Conservation (phyloP, 257 asterid genomes). For the Linaria vulgaris region DNA sequence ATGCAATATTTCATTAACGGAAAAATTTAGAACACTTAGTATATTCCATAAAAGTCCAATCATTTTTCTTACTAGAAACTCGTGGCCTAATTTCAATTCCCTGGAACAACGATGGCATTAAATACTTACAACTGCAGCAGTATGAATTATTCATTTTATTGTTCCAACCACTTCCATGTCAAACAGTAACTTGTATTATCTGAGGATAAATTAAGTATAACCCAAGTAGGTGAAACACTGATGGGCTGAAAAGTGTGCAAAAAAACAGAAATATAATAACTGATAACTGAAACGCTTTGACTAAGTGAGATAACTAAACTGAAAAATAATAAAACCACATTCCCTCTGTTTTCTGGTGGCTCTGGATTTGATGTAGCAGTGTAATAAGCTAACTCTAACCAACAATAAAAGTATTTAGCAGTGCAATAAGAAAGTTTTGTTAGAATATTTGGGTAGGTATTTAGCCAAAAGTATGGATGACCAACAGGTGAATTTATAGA, state of each 20-base stretch:
- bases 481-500: too few species aligned
- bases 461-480: too few species aligned
- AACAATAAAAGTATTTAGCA: background rate
- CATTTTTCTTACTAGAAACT: too few species aligned
- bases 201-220: too few species aligned
- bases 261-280: background rate
- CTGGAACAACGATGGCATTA: too few species aligned
- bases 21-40: too few species aligned
- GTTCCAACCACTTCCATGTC: background rate
- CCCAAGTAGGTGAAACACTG: background rate
- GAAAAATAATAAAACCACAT: background rate
- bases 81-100: too few species aligned
- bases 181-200: background rate
- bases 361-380: background rate
- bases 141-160: background rate
- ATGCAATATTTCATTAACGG: too few species aligned
- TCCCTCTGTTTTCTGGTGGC: background rate
- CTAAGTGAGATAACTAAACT: background rate
- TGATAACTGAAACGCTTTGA: background rate
- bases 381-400: background rate
- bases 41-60: too few species aligned
- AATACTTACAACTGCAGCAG: too few species aligned
- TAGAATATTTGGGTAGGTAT: too few species aligned
- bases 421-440: too few species aligned
- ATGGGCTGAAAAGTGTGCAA: background rate